These are phyloP conservation scores for Micromonas commoda DNA, from an alignment of 139 green algal genomes.

Conservation along the genomic window DNA sequence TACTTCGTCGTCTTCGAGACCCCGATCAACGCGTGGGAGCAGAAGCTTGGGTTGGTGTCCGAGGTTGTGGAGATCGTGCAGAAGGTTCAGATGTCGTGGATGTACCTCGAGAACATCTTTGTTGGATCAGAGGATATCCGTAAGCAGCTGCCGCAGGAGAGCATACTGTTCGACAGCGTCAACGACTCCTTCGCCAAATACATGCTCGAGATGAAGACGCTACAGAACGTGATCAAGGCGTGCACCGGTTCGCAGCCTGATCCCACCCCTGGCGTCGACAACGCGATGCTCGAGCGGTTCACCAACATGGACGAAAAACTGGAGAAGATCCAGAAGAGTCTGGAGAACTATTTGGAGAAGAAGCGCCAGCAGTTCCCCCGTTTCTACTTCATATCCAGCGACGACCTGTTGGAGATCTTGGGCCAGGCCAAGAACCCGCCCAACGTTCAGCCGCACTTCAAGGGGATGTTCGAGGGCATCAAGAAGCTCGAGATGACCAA, in stretches of 20 bases:
- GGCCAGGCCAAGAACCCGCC: slow-evolving; percentile 76
- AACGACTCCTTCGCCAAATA: slow-evolving; percentile 36
- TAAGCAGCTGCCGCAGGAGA: slow-evolving; percentile 71
- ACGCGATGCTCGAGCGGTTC: slow-evolving; percentile 58
- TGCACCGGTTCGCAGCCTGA: slow-evolving; percentile 40
- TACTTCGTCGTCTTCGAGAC: slow-evolving; percentile 81
- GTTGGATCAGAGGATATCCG: slow-evolving; percentile 81
- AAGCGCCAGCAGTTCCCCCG: slow-evolving; percentile 82
- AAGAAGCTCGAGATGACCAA: slow-evolving; percentile 71
- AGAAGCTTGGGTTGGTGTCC: slow-evolving; percentile 60
- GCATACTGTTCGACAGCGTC: slow-evolving; percentile 58
- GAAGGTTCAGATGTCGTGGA: slow-evolving; percentile 78
- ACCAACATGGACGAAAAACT: slow-evolving; percentile 74
- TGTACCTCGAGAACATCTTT: slow-evolving; percentile 91
- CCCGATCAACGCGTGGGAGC: slow-evolving; percentile 69
- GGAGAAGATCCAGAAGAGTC: slow-evolving; percentile 78
- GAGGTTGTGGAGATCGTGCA: slow-evolving; percentile 77
- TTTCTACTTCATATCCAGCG: slow-evolving; percentile 85
- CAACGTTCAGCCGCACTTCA: slow-evolving; percentile 71
- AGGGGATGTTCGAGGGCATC: slow-evolving; percentile 84
- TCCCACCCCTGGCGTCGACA: not conserved
- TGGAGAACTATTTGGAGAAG: slow-evolving; percentile 83
- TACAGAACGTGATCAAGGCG: slow-evolving; percentile 33
- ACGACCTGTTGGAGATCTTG: slow-evolving; percentile 84
- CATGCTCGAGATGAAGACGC: slow-evolving; percentile 32